A percentile compares a stretch with the other conserved stretches of the same genome.
These are phyloP conservation scores for Aspergillus awamori DNA, from an alignment of 2,329 filamentous ascomycete species.

Conservation along the genomic window DNA sequence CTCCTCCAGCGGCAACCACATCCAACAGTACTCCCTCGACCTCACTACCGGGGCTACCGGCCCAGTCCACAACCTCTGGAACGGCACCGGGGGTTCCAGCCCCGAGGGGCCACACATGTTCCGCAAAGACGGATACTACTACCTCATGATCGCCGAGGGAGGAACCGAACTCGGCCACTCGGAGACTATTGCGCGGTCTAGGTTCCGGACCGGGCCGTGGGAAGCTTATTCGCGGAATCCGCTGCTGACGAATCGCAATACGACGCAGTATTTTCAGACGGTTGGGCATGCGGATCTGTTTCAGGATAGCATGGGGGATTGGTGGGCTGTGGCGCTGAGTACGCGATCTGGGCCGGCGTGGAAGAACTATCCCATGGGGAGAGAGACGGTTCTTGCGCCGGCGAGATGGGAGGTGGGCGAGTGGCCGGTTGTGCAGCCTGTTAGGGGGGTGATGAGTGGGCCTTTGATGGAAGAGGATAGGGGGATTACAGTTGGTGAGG, in stretches of 20 bases:
- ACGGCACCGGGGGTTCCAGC: slow-evolving; percentile 50
- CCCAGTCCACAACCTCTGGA: slow-evolving; percentile 38
- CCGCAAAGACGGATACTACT: slow-evolving; percentile 35
- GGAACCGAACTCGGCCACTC: slow-evolving; percentile 34
- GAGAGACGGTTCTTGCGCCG: slow-evolving; percentile 55
- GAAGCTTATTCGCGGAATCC: slow-evolving; percentile 45
- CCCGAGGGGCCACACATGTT: slow-evolving; percentile 37
- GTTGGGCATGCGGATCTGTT: slow-evolving; percentile 62
- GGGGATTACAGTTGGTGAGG: slow-evolving; percentile 11
- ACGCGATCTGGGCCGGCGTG: slow-evolving; percentile 43
- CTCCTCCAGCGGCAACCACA: neutral
- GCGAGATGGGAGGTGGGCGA: slow-evolving; percentile 53
- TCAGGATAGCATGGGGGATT: slow-evolving; percentile 53
- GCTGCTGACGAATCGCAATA: slow-evolving; percentile 45
- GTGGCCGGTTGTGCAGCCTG: slow-evolving; percentile 46
- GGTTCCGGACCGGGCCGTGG: slow-evolving; percentile 41
- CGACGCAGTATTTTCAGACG: slow-evolving; percentile 51
- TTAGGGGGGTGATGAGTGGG: slow-evolving; percentile 19
- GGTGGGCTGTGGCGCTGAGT: slow-evolving; percentile 57
- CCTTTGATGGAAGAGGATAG: slow-evolving; percentile 11
- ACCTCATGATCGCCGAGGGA: slow-evolving; percentile 32
- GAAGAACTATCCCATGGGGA: slow-evolving; percentile 55
- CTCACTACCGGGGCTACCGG: slow-evolving; percentile 31
- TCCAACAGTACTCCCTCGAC: slow-evolving; percentile 25
- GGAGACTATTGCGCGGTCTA: slow-evolving; percentile 35